These are phyloP conservation scores for Nymphaea thermarum DNA, from an alignment of 164 flowering plant genomes.

Conservation along the genomic window DNA sequence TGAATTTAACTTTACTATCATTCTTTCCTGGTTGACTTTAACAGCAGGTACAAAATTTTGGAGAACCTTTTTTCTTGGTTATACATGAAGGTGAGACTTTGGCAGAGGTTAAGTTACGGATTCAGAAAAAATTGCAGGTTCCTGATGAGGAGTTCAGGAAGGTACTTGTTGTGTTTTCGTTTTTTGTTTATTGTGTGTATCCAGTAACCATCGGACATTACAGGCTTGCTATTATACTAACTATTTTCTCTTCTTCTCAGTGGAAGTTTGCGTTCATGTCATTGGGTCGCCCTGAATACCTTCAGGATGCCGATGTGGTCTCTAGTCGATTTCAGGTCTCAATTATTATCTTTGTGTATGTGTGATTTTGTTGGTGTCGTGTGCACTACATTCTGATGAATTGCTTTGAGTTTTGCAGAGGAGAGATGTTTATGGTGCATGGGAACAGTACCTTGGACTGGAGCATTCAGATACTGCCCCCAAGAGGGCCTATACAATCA, in stretches of 20 bases:
- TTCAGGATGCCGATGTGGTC: conserved; percentile 56
- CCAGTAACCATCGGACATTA: background rate
- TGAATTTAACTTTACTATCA: background rate
- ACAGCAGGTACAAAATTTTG: conserved; percentile 69
- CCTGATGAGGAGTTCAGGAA: conserved; percentile 54
- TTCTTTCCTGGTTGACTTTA: conserved; percentile 1
- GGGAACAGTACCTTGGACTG: conserved; percentile 91
- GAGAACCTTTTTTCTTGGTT: conserved; percentile 72
- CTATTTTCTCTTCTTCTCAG: conserved; percentile 17
- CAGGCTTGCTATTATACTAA: background rate
- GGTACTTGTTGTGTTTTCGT: conserved; percentile 16
- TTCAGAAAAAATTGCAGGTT: conserved; percentile 66
- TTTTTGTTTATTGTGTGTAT: too few relatives aligned
- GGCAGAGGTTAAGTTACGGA: conserved; percentile 53
- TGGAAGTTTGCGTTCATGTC: conserved; percentile 87
- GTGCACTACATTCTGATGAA: background rate
- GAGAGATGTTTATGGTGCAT: conserved; percentile 80
- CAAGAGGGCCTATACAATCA: conserved; percentile 50
- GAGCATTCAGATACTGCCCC: conserved; percentile 71
- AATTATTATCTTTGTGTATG: background rate
- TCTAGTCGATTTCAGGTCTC: conserved; percentile 66
- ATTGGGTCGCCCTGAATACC: conserved; percentile 79
- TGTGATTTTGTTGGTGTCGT: background rate
- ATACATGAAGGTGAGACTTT: conserved; percentile 68
- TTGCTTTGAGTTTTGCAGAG: conserved; percentile 22